Base-by-base conservation (phyloP, 179 eudicot species). In the Actinidia chinensis region DNA sequence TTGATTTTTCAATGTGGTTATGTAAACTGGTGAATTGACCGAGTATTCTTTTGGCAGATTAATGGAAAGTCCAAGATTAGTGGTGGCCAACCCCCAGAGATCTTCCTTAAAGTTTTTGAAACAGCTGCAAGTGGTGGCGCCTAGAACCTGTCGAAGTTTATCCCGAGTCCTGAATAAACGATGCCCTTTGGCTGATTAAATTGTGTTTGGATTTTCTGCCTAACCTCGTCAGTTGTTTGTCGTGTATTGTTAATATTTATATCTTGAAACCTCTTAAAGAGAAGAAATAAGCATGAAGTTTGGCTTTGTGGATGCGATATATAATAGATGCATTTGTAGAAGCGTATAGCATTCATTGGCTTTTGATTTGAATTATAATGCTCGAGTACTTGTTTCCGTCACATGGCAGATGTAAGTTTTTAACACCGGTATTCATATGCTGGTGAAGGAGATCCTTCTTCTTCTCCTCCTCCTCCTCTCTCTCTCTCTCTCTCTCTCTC, bases 81-180 rank as follows among this genome's bases (percentile, higher is more conserved):
- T 67, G 98, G 99, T 64, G 97, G 89, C 70, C 99, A 91, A 83
- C 95, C 98, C 36, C 90, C 95, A 13, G 90, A 81, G 70, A 86
- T 74, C 61, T 93, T 95, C 87, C 78, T 85, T 67, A 86, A 63
- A 79, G 95, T 91, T 83, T 91, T 93, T 79, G 80, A 90, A 83
- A 74, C 67, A 28, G 91, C 92, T 54, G 84, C 89, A 14, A 76
- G 40, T 70, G 61, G 70, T n/a, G 60, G 54, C 11, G 11, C 69
- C 33, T 52, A 76, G 59, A 17, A 65, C 20, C 58, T 55, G 4
- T 64, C 36, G 8, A n/a, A 11, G 17, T 43, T 52, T n/a, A 42
- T 33, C 48, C 28, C 14, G 36, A 50, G 14, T 51, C 79, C 54
- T 50, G 36, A 48, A n/a, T 36, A 36, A n/a, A 66, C 40, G 46